These are phyloP conservation scores for Lolium rigidum DNA, from an alignment of 176 grass and related monocot species.

Conservation along the genomic window DNA sequence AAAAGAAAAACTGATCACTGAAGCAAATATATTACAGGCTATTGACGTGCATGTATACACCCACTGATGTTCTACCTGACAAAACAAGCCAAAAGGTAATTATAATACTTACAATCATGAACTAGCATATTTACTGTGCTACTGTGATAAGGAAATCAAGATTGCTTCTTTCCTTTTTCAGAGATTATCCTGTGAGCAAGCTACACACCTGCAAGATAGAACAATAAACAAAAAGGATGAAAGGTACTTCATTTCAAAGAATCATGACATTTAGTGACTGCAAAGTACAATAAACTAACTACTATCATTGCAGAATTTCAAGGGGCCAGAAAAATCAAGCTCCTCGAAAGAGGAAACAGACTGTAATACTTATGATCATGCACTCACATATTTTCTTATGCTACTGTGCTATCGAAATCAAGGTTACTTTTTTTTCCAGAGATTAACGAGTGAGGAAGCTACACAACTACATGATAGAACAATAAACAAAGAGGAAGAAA, in stretches of 20 bases:
- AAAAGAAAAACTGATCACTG: not conserved
- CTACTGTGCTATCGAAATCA: not conserved
- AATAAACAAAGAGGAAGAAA: not conserved
- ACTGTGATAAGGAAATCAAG: not conserved
- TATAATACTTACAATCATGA: not conserved
- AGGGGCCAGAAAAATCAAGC: not conserved
- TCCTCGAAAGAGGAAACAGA: not conserved
- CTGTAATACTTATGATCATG: too few relatives aligned
- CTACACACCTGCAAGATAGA: not conserved
- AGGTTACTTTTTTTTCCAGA: not conserved
- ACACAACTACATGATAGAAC: not conserved
- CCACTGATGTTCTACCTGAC: not conserved
- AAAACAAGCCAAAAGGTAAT: not conserved
- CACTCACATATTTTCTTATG: not conserved
- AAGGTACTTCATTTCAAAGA: not conserved
- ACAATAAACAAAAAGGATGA: not conserved
- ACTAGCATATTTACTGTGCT: not conserved
- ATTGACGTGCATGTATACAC: not conserved
- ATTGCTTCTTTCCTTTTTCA: not conserved
- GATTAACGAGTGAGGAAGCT: not conserved
- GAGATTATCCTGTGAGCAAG: not conserved
- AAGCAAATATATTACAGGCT: not conserved
- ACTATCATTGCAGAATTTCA: not conserved
- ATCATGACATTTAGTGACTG: not conserved
- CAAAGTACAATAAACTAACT: not conserved